phyloP scores from a whole-genome alignment of 345 rosid species.

The Noccaea bulbosa region DNA sequence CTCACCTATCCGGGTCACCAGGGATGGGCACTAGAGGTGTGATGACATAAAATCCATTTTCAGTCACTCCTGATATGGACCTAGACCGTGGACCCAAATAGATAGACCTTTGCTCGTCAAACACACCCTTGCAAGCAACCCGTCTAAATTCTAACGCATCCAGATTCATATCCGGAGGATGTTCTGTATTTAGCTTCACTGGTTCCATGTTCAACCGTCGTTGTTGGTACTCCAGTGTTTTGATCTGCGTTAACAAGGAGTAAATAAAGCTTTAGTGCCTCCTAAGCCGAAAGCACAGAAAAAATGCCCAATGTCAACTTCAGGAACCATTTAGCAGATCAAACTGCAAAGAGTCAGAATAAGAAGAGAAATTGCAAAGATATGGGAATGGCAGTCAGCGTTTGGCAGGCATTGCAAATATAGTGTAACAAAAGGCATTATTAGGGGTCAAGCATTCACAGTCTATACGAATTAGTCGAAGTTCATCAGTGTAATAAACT shows the following conservation, averaged over 20 bases:
- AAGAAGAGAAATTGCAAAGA: not conserved
- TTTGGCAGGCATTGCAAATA: not conserved
- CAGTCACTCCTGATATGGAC: constrained; percentile 90
- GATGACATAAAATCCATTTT: constrained; percentile 81
- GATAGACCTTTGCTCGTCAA: constrained; percentile 67
- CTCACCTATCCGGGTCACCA: constrained; percentile 67
- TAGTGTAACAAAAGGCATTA: not conserved
- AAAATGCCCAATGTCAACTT: constrained; percentile 12
- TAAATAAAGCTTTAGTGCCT: not conserved
- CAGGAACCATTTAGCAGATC: constrained; percentile 3
- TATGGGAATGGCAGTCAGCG: not conserved
- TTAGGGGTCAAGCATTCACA: not conserved
- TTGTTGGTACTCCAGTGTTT: constrained; percentile 72
- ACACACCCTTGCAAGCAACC: constrained; percentile 72
- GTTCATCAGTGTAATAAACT: not conserved
- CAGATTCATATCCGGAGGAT: constrained; percentile 52
- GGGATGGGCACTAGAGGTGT: constrained; percentile 80
- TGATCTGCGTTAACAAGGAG: constrained; percentile 52
- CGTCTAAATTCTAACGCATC: constrained; percentile 77
- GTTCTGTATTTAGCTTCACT: constrained; percentile 51
- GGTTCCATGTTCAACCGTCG: constrained; percentile 79
- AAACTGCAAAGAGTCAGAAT: not conserved
- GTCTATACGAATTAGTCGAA: not conserved
- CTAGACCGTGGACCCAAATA: constrained; percentile 93
- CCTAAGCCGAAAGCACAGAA: not conserved